These are phyloP conservation scores for Arachis monticola DNA, from an alignment of 331 rosid genomes.

Conservation along the genomic window DNA sequence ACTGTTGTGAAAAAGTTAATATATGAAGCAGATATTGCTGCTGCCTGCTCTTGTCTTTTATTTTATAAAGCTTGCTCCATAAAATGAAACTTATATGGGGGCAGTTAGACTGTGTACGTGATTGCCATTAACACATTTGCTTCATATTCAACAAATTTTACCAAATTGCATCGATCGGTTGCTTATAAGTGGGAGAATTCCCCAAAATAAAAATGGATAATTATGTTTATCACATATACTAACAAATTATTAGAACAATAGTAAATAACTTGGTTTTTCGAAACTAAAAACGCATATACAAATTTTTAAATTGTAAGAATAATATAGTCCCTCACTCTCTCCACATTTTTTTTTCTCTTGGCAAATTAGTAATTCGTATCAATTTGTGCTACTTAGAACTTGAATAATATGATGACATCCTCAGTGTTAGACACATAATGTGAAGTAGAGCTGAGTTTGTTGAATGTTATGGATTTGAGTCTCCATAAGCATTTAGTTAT, in stretches of 20 bases:
- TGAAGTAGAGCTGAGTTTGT: neutral
- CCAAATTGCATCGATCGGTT: neutral
- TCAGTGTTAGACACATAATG: neutral
- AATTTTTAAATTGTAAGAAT: no score
- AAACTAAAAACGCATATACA: neutral
- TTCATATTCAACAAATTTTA: neutral
- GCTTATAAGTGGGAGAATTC: neutral
- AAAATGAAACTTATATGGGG: neutral
- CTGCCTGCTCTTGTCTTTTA: no score
- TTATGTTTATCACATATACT: neutral
- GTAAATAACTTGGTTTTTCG: no score
- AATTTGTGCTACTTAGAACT: neutral
- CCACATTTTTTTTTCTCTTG: no score
- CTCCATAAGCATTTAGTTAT: no score
- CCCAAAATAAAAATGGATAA: neutral
- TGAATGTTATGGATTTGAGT: no score
- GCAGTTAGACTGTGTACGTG: conserved; percentile 1
- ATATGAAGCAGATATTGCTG: no score
- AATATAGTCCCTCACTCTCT: neutral
- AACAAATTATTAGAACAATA: no score
- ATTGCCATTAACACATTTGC: conserved; percentile 3
- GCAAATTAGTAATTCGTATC: neutral
- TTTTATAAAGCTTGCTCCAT: neutral
- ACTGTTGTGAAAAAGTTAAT: no score
- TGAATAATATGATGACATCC: neutral